Base-by-base conservation (phyloP, 495 filamentous ascomycete species). In the Lophiotrema nucula region DNA sequence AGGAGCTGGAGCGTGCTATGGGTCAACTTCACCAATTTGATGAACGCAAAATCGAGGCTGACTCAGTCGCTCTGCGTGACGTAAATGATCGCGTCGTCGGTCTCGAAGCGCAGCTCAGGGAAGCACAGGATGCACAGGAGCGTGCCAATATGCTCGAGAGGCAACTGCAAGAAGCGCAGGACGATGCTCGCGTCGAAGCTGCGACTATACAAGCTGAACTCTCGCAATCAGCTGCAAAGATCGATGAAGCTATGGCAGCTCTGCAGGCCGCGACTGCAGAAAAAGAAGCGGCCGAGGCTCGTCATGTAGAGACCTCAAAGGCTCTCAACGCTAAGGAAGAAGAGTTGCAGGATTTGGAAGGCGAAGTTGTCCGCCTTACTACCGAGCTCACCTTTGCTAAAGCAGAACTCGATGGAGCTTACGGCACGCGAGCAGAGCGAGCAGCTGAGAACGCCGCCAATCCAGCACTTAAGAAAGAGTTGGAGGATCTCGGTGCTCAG, bases 401-500 rank as follows among this genome's bases (percentile, higher is more conserved):
- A 70, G 93, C 93, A 4, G 93, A 98, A 75, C 86, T 97, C 28
- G 93, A 98, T 67, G 89, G 89, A 49, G 92, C 93, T 18, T 95
- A 96, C 67, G 93, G 73, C 31, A 66, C 62, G n/a, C 70, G 73
- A 12, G 67, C 70, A 13, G 58, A 75, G 49, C 72, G 73, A 21
- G 64, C 63, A 2, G 68, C 67, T 27, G 68, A 72, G 52, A 53
- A 46, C 49, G 60, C 56, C 54, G 58, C 67, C 59, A 56, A 64
- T 33, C 67, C 60, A 12, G 42, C 38, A 18, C 28, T 69, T 18
- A 58, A 65, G 42, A 53, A 33, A 24, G 54, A 66, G 56, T 61
- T 89, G 53, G 73, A 79, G 25, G 76, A 79, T 51, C 68, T 89
- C 37, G 70, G 74, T n/a, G 72, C 81, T 53, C 81, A 87, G 62